Evolutionary conservation across 768 basidiomycete genomes (phyloP), one percentile per base, ranked within the genome.

Genomic region (Candolleomyces efflorescens): DNA sequence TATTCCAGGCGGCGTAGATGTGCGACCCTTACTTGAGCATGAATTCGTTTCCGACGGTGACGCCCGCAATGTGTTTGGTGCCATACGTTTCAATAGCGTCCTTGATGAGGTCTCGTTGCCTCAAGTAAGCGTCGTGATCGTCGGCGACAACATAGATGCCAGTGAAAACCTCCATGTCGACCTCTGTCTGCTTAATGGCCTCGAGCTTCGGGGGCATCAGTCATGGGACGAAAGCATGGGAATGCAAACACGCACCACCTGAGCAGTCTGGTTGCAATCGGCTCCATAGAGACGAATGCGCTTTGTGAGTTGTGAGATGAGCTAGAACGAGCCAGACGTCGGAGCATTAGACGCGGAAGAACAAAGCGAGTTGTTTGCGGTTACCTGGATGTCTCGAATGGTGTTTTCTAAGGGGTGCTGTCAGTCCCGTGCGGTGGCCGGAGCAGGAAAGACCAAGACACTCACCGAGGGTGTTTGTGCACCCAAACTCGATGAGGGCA

Each of bases 11-110:
- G 57, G 9, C 59, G 23, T 27, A 11, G 13, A 3, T 17, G 11
- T 38, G 53, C 46, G 3, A 73, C 79, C 26, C 58, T 32, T 32
- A 87, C 85, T 93, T 84, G 60, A 94, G 82, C 71, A 93, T 90
- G 67, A 84, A 92, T 72, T 96, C 94, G 67, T 97, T 96, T 18
- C 96, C 94, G 45, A 97, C 94, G 10, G 88, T 94, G 26, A 97
- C 65, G 15, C 96, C 96, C 0, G 73, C 75, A 60, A 98, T 80
- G 64, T 94, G 73, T 58, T 83, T 82, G 1, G 82, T 77, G 41
- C 95, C 94, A 68, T 88, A 98, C 2, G 81, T 86, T 68, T 86
- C 70, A 56, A 98, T 73, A 3, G 89, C 94, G 2, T 77, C 70
- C 63, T 84, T 74, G 59, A 94, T 81, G 18, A 74, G 73, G 59